A percentile compares a stretch with the other conserved stretches of the same genome.
Evolutionary conservation across 129 eudicot species (phyloP).

Genomic region (Tagetes erecta): DNA sequence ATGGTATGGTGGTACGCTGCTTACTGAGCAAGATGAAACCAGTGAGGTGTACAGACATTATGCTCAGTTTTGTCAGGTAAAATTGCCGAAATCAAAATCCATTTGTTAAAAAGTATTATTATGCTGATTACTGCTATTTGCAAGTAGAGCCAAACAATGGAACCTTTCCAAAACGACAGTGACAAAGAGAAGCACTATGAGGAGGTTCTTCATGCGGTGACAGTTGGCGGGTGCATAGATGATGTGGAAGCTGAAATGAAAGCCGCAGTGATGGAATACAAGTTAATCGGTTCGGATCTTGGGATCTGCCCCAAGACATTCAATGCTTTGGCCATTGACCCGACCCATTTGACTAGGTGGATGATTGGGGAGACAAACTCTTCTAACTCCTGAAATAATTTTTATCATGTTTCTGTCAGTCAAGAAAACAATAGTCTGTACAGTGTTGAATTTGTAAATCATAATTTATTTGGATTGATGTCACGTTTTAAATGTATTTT

Average conservation of each 20-base stretch:
- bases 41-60: conserved; percentile 78
- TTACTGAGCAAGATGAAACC: conserved; percentile 86
- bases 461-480: neutral
- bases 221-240: conserved; percentile 42
- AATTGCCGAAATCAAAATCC: too few species aligned
- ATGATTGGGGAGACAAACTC: conserved; percentile 66
- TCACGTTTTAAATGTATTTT: too few species aligned
- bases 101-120: neutral
- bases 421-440: conserved; percentile 12
- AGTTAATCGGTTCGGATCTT: conserved; percentile 58
- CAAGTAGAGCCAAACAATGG: conserved; percentile 71
- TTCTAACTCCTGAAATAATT: neutral
- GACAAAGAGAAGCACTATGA: conserved; percentile 72
- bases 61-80: conserved; percentile 88
- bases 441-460: neutral
- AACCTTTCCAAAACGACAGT: conserved; percentile 59
- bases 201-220: conserved; percentile 45
- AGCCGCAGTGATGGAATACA: conserved; percentile 59
- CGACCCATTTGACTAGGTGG: conserved; percentile 80
- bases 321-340: conserved; percentile 54
- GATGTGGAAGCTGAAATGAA: conserved; percentile 79
- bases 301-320: conserved; percentile 70
- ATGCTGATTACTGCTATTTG: neutral
- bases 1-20: conserved; percentile 92
- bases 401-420: neutral